Evolutionary conservation across 352 stramenopile genomes (phyloP), one percentile per base, ranked within the genome.

Genomic region (Pythium sukuiense): DNA sequence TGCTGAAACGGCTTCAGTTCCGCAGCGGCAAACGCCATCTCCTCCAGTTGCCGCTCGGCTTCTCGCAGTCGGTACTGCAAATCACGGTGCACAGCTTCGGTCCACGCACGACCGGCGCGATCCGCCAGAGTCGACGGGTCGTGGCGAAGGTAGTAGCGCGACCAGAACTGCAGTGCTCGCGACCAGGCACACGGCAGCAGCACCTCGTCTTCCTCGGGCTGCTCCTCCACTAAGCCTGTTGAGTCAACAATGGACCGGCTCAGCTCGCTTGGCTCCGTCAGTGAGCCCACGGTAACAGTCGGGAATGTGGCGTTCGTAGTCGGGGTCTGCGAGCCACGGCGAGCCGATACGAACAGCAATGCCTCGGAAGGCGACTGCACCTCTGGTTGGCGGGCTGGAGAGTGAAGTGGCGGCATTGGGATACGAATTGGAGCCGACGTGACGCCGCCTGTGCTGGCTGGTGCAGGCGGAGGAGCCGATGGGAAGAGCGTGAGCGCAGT

Each of bases 61-160:
- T 80, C 65, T n/a, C 74, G 69, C 29, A 73, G 65, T 6, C 60
- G 78, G 46, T 73, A 59, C 13, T 81, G 57, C 33, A 88, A 16
- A 41, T 91, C 83, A 30, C 86, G 72, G 41, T 89, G 73, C 45
- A 81, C 60, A 0, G 70, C 77, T 66, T 93, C 85, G 11, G 90
- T 70, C 58, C 86, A 79, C 0, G 89, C 76, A 26, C 67, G 81
- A 46, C 79, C 76, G 20, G 91, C 80, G 13, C 85, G 79, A 20
- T 90, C 79, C 37, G 80, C 77, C 29, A 81, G 73, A 6, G 74
- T 80, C 2, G 74, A 79, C 0, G 84, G 76, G 46, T 95, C 83
- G 82, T 84, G 93, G 6, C 87, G 82, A 59, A 95, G 59, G 39
- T 93, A 95, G 61, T 93, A 95, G 16, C 83, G 75, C 13, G 77